A percentile compares a stretch with the other conserved stretches of the same genome.
These are phyloP conservation scores for Emericellopsis atlantica DNA, from an alignment of 2,329 filamentous ascomycete species.

Conservation along the genomic window DNA sequence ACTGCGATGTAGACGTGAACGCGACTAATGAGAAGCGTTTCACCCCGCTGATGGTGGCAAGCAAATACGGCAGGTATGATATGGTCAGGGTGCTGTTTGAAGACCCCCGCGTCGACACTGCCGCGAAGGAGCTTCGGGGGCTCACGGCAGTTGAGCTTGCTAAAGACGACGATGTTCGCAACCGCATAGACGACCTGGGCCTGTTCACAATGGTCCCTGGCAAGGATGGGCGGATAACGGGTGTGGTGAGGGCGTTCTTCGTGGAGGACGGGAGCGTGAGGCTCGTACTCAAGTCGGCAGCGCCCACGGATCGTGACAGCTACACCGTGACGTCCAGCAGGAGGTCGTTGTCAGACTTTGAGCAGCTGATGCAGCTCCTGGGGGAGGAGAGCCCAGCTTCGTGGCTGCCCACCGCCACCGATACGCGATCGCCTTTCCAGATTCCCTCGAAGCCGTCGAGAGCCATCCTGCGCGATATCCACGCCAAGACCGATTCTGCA, in stretches of 20 bases:
- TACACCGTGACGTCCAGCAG: slow-evolving; percentile 94
- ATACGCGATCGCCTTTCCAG: slow-evolving; percentile 78
- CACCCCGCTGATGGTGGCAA: slow-evolving; percentile 93
- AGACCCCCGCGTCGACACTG: slow-evolving; percentile 76
- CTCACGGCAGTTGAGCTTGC: slow-evolving; percentile 91
- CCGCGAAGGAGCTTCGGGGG: slow-evolving; percentile 72
- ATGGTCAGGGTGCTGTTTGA: slow-evolving; percentile 81
- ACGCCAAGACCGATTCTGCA: slow-evolving; percentile 77
- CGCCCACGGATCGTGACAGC: slow-evolving; percentile 65
- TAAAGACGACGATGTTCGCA: slow-evolving; percentile 94
- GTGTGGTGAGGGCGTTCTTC: slow-evolving; percentile 90
- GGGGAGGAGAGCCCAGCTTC: slow-evolving; percentile 86
- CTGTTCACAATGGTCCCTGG: slow-evolving; percentile 64
- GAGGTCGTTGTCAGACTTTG: slow-evolving; percentile 78
- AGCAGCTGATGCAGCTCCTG: slow-evolving; percentile 74
- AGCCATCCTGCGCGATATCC: slow-evolving; percentile 75
- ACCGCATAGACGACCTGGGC: slow-evolving; percentile 88
- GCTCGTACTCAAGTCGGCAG: slow-evolving; percentile 87
- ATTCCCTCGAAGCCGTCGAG: slow-evolving; percentile 86
- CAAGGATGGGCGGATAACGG: slow-evolving; percentile 71
- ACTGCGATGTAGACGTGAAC: slow-evolving; percentile 92
- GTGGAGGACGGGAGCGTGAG: slow-evolving; percentile 92
- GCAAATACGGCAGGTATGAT: slow-evolving; percentile 92
- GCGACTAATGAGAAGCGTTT: slow-evolving; percentile 91
- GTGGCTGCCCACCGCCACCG: slow-evolving; percentile 73